Evolutionary conservation across 768 basidiomycete genomes (phyloP), one percentile per base, ranked within the genome.

Genomic region (Cystobasidium tubakii): DNA sequence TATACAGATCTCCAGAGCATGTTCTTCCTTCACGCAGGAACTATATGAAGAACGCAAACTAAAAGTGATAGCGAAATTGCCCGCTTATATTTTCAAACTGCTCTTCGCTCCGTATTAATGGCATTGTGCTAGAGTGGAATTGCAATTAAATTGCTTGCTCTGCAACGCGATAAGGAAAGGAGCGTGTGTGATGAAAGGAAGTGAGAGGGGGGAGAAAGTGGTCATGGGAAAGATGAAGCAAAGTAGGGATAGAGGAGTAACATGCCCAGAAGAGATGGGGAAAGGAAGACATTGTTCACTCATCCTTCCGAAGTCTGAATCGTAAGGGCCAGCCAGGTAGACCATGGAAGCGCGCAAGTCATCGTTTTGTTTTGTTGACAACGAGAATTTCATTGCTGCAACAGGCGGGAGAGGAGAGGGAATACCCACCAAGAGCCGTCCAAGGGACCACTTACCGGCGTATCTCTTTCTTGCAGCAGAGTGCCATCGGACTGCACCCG

Each of bases 51-150:
- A 34, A 60, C 4, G 27, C 57, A 12, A 6, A 54, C 4, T 60
- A 60, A 60, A 60, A 60, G 57, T 60, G 57, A 60, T 60, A 60
- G 57, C 57, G 57, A 60, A 60, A 60, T 60, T 60, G 57, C 57
- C 57, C 57, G 57, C 25, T 60, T 29, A 7, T 9, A 42, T 39
- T 39, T 6, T 54, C 4, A 21, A 34, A 60, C 9, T 60, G 57
- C 57, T 60, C 12, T 60, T 60, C 57, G 57, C 57, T 60, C 57
- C 57, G 29, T 27, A 6, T 15, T 60, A 60, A 29, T 50, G 46
- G 46, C 46, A n/a, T 50, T 3, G 29, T 31, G 57, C 10, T 34
- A 54, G 25, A 60, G 57, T 29, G 17, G 57, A 21, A 31, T 6
- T 54, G n/a, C n/a, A n/a, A n/a, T 54, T 6, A n/a, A 29, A 7